Evolutionary conservation across 139 green algal genomes (phyloP).

Genomic region (Chlorella sp.): DNA sequence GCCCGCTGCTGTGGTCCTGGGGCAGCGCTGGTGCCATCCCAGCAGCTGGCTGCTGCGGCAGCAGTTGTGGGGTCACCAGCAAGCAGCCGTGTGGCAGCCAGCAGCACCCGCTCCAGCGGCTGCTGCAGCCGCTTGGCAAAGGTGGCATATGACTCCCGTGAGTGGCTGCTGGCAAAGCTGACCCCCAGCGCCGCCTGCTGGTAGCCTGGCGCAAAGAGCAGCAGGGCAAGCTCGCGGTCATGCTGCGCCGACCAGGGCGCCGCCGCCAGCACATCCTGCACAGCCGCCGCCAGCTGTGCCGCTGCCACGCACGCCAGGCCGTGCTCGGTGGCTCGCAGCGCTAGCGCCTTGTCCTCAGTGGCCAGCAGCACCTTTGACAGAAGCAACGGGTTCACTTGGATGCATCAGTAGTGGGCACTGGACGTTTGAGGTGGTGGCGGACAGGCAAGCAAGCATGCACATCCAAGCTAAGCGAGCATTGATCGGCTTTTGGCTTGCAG

Average conservation of each 20-base stretch:
- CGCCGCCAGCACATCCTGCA: neutral
- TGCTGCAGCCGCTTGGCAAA: neutral
- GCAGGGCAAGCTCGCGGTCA: neutral
- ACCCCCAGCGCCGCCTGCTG: neutral
- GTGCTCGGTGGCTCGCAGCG: neutral
- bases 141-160: neutral
- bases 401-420: no score
- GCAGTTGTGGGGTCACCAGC: neutral
- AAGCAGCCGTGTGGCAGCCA: conserved; percentile 1
- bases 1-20: neutral
- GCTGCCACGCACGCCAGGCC: neutral
- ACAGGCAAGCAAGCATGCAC: no score
- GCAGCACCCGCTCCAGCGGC: conserved; percentile 5
- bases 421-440: no score
- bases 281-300: neutral
- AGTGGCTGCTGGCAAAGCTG: neutral
- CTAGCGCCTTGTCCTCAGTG: neutral
- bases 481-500: no score
- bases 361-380: neutral
- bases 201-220: neutral
- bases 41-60: neutral
- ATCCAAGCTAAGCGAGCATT: no score
- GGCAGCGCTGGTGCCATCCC: neutral
- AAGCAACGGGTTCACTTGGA: no score
- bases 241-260: neutral